These are phyloP conservation scores for Xanthoparmelia taractica DNA, from an alignment of 495 filamentous ascomycete genomes.

Conservation along the genomic window DNA sequence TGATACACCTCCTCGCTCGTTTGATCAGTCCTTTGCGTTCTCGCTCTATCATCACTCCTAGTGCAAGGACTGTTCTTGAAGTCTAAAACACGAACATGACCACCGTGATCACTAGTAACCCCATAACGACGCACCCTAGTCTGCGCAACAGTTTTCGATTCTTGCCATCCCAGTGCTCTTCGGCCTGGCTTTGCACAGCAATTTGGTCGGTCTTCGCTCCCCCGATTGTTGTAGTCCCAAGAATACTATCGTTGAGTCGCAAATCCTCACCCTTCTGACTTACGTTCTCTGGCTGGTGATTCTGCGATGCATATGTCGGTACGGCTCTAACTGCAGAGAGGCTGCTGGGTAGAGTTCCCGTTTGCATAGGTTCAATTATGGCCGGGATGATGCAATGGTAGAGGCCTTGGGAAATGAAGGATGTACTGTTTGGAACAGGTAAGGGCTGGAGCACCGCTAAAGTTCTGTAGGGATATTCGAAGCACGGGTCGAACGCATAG, in stretches of 20 bases:
- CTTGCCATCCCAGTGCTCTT: constrained; percentile 5
- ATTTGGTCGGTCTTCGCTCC: constrained; percentile 16
- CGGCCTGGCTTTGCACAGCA: constrained; percentile 7
- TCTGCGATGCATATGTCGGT: not conserved
- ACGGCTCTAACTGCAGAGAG: not conserved
- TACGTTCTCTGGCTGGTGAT: not conserved
- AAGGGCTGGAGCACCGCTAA: constrained; percentile 12
- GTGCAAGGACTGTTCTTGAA: not conserved
- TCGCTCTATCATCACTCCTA: not conserved
- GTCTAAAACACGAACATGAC: constrained; percentile 10
- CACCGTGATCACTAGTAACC: constrained; percentile 2
- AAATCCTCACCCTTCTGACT: constrained; percentile 4
- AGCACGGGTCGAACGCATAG: constrained; percentile 27
- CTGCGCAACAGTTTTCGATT: constrained; percentile 3
- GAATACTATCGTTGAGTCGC: constrained; percentile 12
- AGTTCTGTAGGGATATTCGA: constrained; percentile 18
- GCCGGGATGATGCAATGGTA: not conserved
- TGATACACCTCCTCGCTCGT: not conserved
- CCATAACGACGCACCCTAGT: constrained; percentile 6
- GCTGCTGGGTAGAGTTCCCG: not conserved
- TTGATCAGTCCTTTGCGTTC: not conserved
- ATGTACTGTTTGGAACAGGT: not conserved
- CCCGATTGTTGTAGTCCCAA: constrained; percentile 11
- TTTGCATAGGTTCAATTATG: not conserved
- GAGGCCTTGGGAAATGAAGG: not conserved